Conservation (phyloP, 2,329 filamentous ascomycete genomes). For the Aureobasidium lini region DNA sequence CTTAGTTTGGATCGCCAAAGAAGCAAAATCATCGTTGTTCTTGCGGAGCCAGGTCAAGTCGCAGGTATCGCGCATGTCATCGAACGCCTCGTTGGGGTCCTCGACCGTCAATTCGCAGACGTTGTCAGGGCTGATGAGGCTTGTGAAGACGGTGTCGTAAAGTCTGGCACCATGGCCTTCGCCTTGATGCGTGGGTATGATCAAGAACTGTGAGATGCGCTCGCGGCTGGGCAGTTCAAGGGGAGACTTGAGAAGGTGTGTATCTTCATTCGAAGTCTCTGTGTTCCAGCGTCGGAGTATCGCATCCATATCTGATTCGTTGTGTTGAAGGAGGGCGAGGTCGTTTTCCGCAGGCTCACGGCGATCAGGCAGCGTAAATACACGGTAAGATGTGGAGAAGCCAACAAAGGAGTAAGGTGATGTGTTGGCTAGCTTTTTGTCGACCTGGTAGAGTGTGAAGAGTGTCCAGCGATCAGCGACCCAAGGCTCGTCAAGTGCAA, state of each 20-base stretch:
- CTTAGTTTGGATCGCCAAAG: conserved; percentile 42
- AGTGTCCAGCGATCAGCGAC: conserved; percentile 77
- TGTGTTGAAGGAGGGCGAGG: conserved; percentile 31
- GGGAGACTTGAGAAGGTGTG: conserved; percentile 18
- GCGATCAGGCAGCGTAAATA: conserved; percentile 44
- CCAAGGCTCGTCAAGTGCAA: conserved; percentile 65
- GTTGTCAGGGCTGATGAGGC: conserved; percentile 53
- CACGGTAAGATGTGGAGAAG: conserved; percentile 84
- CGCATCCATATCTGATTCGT: conserved; percentile 13
- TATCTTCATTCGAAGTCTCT: not conserved
- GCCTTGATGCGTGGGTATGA: conserved; percentile 79
- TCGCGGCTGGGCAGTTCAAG: conserved; percentile 65
- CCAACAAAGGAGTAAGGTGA: conserved; percentile 69
- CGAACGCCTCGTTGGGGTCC: conserved; percentile 83
- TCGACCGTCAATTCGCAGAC: conserved; percentile 85
- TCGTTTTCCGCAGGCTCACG: conserved; percentile 11
- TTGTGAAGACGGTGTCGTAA: conserved; percentile 72
- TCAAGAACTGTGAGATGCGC: conserved; percentile 86
- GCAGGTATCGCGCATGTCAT: conserved; percentile 68
- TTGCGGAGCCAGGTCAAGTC: conserved; percentile 60
- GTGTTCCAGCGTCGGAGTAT: conserved; percentile 13
- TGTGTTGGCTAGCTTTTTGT: conserved; percentile 19
- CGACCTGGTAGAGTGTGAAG: conserved; percentile 58
- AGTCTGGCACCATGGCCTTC: conserved; percentile 71
- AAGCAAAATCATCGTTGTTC: conserved; percentile 28